Percentiles rank a stretch among this genome's conserved stretches.
Evolutionary conservation across 2,329 filamentous ascomycete species (phyloP).

Genomic region (Scleromitrula shiraiana): DNA sequence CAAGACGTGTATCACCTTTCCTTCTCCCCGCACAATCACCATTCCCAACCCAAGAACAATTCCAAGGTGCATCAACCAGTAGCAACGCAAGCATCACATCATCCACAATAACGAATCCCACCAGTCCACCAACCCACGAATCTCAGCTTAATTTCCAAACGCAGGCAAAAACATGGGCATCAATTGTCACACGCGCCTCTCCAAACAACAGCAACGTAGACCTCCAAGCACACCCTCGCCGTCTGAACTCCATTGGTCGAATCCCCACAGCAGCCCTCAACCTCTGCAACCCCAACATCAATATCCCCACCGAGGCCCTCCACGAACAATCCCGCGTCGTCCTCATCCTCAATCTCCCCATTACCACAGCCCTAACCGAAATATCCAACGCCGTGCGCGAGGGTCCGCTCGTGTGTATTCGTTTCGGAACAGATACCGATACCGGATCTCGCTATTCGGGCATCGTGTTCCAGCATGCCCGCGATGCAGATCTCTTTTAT

Average conservation of each 20-base stretch:
- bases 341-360: slow-evolving; percentile 24
- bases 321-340: slow-evolving; percentile 22
- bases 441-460: slow-evolving; percentile 18
- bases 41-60: not conserved
- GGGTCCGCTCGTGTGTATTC: slow-evolving; percentile 24
- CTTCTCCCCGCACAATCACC: slow-evolving; percentile 7
- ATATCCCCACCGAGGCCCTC: slow-evolving; percentile 10
- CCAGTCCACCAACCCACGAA: not conserved
- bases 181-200: slow-evolving; percentile 18
- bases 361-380: slow-evolving; percentile 18
- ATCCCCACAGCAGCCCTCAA: too few species aligned
- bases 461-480: slow-evolving; percentile 25
- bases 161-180: slow-evolving; percentile 22
- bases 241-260: slow-evolving; percentile 4
- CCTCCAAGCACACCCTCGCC: slow-evolving; percentile 11
- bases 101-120: too few species aligned
- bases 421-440: slow-evolving; percentile 21
- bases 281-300: too few species aligned
- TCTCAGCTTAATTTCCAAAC: slow-evolving; percentile 3
- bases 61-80: not conserved
- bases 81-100: not conserved
- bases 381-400: slow-evolving; percentile 25
- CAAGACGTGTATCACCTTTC: not conserved
- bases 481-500: slow-evolving; percentile 20
- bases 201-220: slow-evolving; percentile 15